Percentiles rank a stretch among this genome's conserved stretches.
phyloP scores from a whole-genome alignment of 2,329 filamentous ascomycete genomes.

The Magnaporthales sp. region DNA sequence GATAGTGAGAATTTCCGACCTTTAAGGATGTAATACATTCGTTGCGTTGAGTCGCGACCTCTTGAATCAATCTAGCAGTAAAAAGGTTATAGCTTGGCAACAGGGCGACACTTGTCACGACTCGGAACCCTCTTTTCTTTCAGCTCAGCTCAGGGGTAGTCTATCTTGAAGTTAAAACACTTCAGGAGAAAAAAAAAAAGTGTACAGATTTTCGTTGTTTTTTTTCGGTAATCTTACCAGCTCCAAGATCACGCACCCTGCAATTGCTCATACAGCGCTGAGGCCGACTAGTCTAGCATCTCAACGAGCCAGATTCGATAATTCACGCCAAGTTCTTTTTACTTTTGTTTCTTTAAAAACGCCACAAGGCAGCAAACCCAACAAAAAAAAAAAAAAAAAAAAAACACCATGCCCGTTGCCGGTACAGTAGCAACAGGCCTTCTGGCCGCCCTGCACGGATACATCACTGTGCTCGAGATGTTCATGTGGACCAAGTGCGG shows the following conservation, averaged over 20 bases:
- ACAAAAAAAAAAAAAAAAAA: neutral
- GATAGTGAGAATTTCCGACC: neutral
- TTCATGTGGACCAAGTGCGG: slow-evolving; percentile 34
- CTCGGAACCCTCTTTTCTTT: neutral
- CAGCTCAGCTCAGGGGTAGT: neutral
- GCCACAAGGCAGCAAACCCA: neutral
- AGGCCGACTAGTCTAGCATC: too few species aligned
- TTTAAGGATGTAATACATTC: too few species aligned
- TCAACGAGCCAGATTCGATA: neutral
- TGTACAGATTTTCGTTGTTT: neutral
- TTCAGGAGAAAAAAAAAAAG: neutral
- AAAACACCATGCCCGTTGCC: slow-evolving; percentile 10
- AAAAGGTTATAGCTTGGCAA: neutral
- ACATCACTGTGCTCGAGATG: slow-evolving; percentile 41
- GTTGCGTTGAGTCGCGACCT: neutral
- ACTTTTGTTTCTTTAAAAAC: neutral
- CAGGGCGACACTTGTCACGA: neutral
- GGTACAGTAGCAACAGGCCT: slow-evolving; percentile 21
- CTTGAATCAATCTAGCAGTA: neutral
- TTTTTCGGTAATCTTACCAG: neutral
- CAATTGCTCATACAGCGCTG: neutral
- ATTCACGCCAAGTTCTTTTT: neutral
- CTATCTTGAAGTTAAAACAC: neutral
- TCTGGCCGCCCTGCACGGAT: slow-evolving; percentile 33
- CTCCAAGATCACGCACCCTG: neutral